Conservation (phyloP, 1,139 yeast species). For the Citeromyces hawaiiensis region DNA sequence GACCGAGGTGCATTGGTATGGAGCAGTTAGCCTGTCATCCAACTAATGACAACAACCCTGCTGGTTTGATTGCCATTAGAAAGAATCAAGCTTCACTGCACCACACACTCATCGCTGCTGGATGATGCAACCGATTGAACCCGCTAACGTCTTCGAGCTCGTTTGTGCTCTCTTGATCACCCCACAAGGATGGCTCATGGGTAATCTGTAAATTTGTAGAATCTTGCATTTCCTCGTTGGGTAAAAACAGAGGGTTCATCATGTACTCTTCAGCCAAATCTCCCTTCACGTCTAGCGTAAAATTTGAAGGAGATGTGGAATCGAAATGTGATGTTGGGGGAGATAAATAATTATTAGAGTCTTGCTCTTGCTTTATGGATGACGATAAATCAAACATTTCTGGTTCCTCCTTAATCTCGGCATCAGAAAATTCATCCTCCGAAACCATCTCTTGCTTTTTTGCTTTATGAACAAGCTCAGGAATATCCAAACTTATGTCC, state of each 20-base stretch:
- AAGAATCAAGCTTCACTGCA: neutral
- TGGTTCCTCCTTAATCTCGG: constrained; percentile 3
- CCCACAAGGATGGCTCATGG: constrained; percentile 3
- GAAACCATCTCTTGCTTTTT: neutral
- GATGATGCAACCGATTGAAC: constrained; percentile 21
- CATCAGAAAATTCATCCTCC: constrained; percentile 3
- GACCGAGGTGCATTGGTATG: constrained; percentile 12
- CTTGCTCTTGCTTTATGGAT: neutral
- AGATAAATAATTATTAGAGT: constrained; percentile 9
- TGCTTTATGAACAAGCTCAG: neutral
- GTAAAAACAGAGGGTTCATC: constrained; percentile 11
- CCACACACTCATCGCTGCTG: constrained; percentile 17
- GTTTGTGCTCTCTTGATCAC: neutral
- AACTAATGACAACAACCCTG: neutral
- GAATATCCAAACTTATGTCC: constrained; percentile 6
- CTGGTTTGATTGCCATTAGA: neutral
- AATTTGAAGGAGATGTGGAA: constrained; percentile 16
- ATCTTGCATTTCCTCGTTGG: constrained; percentile 6
- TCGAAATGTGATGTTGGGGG: constrained; percentile 12
- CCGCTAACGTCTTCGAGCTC: constrained; percentile 2
- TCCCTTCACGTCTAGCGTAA: constrained; percentile 12
- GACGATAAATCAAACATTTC: neutral
- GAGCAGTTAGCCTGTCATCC: neutral
- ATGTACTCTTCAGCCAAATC: constrained; percentile 4
- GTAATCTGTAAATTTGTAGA: constrained; percentile 6